These are phyloP conservation scores for Xylona heveae DNA, from an alignment of 495 filamentous ascomycete genomes.

Conservation along the genomic window DNA sequence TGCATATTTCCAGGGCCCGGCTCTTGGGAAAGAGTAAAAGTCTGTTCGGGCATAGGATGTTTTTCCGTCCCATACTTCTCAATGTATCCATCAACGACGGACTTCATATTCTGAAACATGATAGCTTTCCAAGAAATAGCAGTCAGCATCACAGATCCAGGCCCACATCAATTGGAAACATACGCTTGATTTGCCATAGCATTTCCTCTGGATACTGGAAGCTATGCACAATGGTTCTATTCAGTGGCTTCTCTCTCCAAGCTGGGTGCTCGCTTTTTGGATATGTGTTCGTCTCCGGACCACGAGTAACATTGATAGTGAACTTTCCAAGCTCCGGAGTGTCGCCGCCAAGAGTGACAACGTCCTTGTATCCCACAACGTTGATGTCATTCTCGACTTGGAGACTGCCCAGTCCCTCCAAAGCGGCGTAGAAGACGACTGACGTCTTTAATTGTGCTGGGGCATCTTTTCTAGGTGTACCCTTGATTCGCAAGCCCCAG, in stretches of 20 bases:
- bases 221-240: conserved; percentile 54
- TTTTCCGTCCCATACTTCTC: conserved; percentile 47
- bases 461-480: conserved; percentile 50
- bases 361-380: conserved; percentile 39
- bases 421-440: conserved; percentile 55
- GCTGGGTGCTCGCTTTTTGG: conserved; percentile 38
- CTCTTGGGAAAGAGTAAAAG: conserved; percentile 53
- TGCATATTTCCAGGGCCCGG: conserved; percentile 65
- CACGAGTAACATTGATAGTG: conserved; percentile 55
- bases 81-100: conserved; percentile 44
- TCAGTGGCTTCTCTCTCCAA: conserved; percentile 52
- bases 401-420: conserved; percentile 57
- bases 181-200: conserved; percentile 72
- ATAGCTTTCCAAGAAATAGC: conserved; percentile 11
- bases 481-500: conserved; percentile 81
- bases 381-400: conserved; percentile 30
- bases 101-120: conserved; percentile 59
- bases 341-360: conserved; percentile 55
- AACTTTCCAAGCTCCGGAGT: conserved; percentile 67
- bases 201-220: conserved; percentile 40
- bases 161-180: conserved; percentile 7
- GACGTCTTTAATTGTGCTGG: conserved; percentile 44
- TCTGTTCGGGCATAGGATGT: conserved; percentile 64
- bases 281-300: conserved; percentile 35
- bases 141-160: background rate